Percentiles rank a stretch among this genome's conserved stretches.
Conservation (phyloP, 495 filamentous ascomycete genomes). For the Aspergillus sclerotiicarbonarius region DNA sequence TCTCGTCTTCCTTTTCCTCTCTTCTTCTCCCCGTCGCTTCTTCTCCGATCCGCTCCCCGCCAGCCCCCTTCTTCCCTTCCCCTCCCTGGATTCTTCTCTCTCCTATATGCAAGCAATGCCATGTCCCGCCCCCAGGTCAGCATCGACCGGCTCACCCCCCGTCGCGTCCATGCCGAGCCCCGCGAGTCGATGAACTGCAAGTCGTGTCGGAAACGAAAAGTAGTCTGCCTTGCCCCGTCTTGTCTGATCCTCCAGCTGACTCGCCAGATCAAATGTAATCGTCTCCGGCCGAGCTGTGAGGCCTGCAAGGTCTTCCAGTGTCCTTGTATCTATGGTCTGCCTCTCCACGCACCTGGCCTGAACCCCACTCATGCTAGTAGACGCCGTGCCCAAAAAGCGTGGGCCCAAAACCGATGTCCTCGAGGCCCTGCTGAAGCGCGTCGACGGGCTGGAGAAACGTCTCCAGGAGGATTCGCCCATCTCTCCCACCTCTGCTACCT, state of each 20-base stretch:
- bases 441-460: slow-evolving; percentile 78
- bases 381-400: slow-evolving; percentile 84
- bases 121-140: slow-evolving; percentile 79
- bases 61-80: neutral
- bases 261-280: slow-evolving; percentile 82
- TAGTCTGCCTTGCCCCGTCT: slow-evolving; percentile 24
- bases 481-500: slow-evolving; percentile 42
- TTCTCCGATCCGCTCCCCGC: neutral
- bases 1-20: slow-evolving; percentile 9
- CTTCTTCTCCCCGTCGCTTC: slow-evolving; percentile 5
- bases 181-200: slow-evolving; percentile 94
- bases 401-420: slow-evolving; percentile 87
- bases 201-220: slow-evolving; percentile 85
- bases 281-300: slow-evolving; percentile 77
- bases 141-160: slow-evolving; percentile 76
- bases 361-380: slow-evolving; percentile 38
- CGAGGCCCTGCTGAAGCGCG: slow-evolving; percentile 77
- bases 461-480: slow-evolving; percentile 64
- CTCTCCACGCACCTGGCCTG: slow-evolving; percentile 19
- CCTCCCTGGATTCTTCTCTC: slow-evolving; percentile 4
- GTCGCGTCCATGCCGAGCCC: slow-evolving; percentile 70
- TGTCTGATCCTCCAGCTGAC: slow-evolving; percentile 4
- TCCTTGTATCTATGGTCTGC: slow-evolving; percentile 79
- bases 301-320: slow-evolving; percentile 86
- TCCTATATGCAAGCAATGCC: slow-evolving; percentile 17